These are phyloP conservation scores for Aspergillus amoenus DNA, from an alignment of 2,329 filamentous ascomycete genomes.

Conservation along the genomic window DNA sequence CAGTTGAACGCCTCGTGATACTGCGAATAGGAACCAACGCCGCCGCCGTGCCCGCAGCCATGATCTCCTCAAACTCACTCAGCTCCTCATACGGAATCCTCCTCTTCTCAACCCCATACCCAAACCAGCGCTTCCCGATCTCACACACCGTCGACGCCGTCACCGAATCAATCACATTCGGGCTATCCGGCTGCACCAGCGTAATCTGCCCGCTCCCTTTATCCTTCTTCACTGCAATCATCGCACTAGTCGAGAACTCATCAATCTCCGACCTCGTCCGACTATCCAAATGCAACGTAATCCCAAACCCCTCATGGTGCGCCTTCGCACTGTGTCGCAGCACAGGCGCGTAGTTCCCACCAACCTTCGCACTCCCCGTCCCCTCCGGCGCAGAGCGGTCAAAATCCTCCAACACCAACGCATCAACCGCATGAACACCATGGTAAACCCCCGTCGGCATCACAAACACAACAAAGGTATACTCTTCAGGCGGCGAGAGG, in stretches of 20 bases:
- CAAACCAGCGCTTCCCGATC: conserved; percentile 69
- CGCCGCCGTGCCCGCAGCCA: conserved; percentile 89
- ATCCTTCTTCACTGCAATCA: conserved; percentile 73
- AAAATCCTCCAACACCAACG: conserved; percentile 86
- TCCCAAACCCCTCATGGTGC: conserved; percentile 76
- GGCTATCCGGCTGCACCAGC: conserved; percentile 82
- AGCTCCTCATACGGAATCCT: conserved; percentile 63
- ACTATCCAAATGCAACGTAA: conserved; percentile 90
- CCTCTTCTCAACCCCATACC: conserved; percentile 80
- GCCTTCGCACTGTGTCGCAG: conserved; percentile 84
- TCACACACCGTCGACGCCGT: conserved; percentile 76
- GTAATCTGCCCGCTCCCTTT: conserved; percentile 58
- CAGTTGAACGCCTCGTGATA: conserved; percentile 69
- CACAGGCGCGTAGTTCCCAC: conserved; percentile 94
- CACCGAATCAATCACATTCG: conserved; percentile 82
- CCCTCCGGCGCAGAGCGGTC: conserved; percentile 91
- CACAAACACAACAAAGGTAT: conserved; percentile 86
- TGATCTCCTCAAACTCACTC: conserved; percentile 69
- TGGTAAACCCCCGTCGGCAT: conserved; percentile 94
- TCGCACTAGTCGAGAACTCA: conserved; percentile 93
- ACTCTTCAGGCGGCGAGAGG: conserved; percentile 83
- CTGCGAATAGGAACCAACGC: conserved; percentile 88
- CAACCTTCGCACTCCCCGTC: conserved; percentile 87
- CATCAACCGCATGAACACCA: conserved; percentile 81
- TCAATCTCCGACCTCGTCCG: conserved; percentile 81